Evolutionary conservation across 352 stramenopile genomes (phyloP).

Genomic region (Halophytophthora polymorphica): DNA sequence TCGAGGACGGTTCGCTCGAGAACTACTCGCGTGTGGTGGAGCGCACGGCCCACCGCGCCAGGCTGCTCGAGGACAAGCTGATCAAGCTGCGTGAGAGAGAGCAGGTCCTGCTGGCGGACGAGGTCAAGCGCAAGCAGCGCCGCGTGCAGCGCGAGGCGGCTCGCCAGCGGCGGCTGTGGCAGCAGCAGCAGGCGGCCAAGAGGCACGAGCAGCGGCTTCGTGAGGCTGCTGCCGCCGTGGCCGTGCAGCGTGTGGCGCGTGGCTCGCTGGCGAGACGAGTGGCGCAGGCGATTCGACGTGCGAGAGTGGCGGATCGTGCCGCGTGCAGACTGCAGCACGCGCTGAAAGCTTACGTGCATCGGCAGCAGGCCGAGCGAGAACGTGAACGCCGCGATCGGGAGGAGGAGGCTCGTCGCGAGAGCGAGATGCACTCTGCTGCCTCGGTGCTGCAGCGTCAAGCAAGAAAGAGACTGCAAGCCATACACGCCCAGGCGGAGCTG

Average conservation of each 20-base stretch:
- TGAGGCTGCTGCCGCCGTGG: slow-evolving; percentile 34
- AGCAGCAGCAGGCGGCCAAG: slow-evolving; percentile 45
- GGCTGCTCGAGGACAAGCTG: slow-evolving; percentile 45
- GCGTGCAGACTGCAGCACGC: slow-evolving; percentile 30
- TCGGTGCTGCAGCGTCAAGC: slow-evolving; percentile 45
- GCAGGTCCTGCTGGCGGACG: slow-evolving; percentile 36
- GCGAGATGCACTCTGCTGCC: slow-evolving; percentile 36
- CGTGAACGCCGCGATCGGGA: slow-evolving; percentile 19
- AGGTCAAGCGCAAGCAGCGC: slow-evolving; percentile 34
- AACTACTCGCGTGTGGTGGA: slow-evolving; percentile 66
- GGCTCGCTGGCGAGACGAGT: slow-evolving; percentile 29
- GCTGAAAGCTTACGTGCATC: slow-evolving; percentile 28
- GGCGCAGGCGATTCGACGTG: slow-evolving; percentile 10
- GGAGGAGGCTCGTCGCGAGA: slow-evolving; percentile 26
- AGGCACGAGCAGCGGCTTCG: slow-evolving; percentile 34
- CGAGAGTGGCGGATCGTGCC: slow-evolving; percentile 19
- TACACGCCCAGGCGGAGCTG: slow-evolving; percentile 12
- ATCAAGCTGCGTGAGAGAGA: slow-evolving; percentile 44
- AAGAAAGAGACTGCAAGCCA: slow-evolving; percentile 21
- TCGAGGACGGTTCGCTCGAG: slow-evolving; percentile 65
- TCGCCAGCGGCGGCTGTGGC: slow-evolving; percentile 46
- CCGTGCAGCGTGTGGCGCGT: slow-evolving; percentile 40
- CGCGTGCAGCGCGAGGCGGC: slow-evolving; percentile 37
- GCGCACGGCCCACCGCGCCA: slow-evolving; percentile 40
- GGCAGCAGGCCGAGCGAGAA: slow-evolving; percentile 20